phyloP scores from a whole-genome alignment of 2,329 filamentous ascomycete genomes.

The Hymenoscyphus fraxineus region DNA sequence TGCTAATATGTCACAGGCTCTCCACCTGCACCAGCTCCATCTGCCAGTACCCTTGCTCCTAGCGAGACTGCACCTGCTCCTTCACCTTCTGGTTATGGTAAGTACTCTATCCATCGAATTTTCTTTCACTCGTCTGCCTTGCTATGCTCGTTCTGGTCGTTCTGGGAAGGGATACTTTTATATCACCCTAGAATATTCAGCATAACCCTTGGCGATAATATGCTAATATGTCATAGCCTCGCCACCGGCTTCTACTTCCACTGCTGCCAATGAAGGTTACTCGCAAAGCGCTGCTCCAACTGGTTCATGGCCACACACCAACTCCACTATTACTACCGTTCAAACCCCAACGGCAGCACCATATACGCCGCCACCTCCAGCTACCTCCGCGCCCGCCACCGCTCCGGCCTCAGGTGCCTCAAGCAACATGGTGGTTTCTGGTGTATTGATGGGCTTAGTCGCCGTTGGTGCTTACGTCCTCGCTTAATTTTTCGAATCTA shows the following conservation, averaged over 20 bases:
- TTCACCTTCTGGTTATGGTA: background rate
- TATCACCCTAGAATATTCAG: too few relatives aligned
- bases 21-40: background rate
- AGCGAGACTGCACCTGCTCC: background rate
- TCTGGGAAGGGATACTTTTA: too few relatives aligned
- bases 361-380: background rate
- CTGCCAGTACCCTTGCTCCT: background rate
- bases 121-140: too few relatives aligned
- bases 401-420: background rate
- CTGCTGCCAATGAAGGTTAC: background rate
- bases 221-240: background rate
- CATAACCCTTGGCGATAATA: background rate
- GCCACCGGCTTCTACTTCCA: background rate
- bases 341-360: conserved; percentile 4
- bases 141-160: too few relatives aligned
- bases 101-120: background rate
- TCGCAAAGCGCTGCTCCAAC: background rate
- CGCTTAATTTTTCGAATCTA: conserved; percentile 5
- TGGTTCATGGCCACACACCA: background rate
- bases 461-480: conserved; percentile 9
- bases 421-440: conserved; percentile 4
- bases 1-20: too few relatives aligned
- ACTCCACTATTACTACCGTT: conserved; percentile 3
- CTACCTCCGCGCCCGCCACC: background rate
- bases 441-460: conserved; percentile 2